Evolutionary conservation across 2,329 filamentous ascomycete genomes (phyloP).

Genomic region (Cadophora gregata): DNA sequence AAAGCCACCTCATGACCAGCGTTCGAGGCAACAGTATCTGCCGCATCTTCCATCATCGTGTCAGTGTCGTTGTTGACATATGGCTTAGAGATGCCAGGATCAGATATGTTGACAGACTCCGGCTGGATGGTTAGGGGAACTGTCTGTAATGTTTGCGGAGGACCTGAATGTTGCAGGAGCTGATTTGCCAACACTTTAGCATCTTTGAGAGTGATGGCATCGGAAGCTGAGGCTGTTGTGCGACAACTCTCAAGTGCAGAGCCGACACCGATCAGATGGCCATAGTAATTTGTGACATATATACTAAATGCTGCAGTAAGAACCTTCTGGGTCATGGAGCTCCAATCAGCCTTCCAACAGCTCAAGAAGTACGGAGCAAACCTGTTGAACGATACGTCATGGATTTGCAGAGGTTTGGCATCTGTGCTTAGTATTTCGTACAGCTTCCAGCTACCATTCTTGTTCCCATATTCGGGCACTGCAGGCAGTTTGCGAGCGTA

Average conservation of each 20-base stretch:
- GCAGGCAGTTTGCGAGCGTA: slow-evolving; percentile 6
- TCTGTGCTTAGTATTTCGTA: slow-evolving; percentile 14
- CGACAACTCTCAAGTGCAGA: neutral
- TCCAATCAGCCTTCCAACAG: slow-evolving; percentile 14
- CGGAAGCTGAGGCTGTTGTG: neutral
- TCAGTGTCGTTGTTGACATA: neutral
- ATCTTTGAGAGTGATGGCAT: slow-evolving; percentile 3
- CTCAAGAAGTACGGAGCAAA: slow-evolving; percentile 27
- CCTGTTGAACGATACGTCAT: slow-evolving; percentile 27
- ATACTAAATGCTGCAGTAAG: slow-evolving; percentile 18
- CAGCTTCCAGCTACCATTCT: neutral
- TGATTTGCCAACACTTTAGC: slow-evolving; percentile 3
- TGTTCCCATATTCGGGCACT: neutral
- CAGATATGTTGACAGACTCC: no score
- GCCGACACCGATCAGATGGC: neutral
- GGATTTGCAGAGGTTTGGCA: slow-evolving; percentile 24
- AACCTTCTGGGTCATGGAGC: slow-evolving; percentile 5
- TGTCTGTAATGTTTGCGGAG: no score
- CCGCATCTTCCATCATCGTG: slow-evolving; percentile 7
- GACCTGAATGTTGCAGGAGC: neutral
- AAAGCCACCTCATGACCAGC: neutral
- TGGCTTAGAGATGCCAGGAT: neutral
- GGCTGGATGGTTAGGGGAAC: no score
- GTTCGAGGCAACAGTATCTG: neutral
- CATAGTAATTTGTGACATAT: slow-evolving; percentile 21